Percentiles rank a stretch among this genome's conserved stretches.
These are phyloP conservation scores for Phytopythium chamaehyphon DNA, from an alignment of 352 stramenopile genomes.

Conservation along the genomic window DNA sequence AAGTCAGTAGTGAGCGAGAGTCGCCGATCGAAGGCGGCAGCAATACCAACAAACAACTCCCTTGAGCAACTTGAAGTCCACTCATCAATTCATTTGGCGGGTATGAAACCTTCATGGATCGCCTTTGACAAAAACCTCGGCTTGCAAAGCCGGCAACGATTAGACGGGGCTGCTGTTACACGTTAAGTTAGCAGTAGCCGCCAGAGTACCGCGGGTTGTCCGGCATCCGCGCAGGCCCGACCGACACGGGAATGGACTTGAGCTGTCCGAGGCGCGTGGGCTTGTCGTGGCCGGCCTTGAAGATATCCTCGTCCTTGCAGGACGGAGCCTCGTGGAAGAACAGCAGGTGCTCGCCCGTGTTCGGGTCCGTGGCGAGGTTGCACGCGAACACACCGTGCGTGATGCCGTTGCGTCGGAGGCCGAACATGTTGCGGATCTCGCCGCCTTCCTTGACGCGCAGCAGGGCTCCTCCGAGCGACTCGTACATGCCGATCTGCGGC, in stretches of 20 bases:
- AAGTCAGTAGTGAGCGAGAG: not conserved
- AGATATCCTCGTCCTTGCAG: slow-evolving; percentile 29
- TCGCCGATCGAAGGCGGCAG: slow-evolving; percentile 1
- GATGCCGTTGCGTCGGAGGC: slow-evolving; percentile 53
- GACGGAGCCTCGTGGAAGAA: slow-evolving; percentile 49
- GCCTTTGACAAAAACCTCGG: too few species aligned
- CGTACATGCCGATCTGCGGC: slow-evolving; percentile 43
- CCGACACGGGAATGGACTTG: slow-evolving; percentile 37
- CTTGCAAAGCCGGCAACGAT: too few species aligned
- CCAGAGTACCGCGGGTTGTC: slow-evolving; percentile 49
- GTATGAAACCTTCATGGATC: too few species aligned
- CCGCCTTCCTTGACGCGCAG: slow-evolving; percentile 52
- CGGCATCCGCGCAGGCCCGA: slow-evolving; percentile 38
- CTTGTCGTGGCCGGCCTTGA: slow-evolving; percentile 20
- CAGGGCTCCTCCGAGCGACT: slow-evolving; percentile 31
- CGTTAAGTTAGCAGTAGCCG: slow-evolving; percentile 34
- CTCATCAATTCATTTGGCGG: too few species aligned
- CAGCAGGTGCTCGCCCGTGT: slow-evolving; percentile 32
- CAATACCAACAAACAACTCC: too few species aligned
- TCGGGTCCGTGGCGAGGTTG: slow-evolving; percentile 39
- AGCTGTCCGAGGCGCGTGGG: slow-evolving; percentile 28
- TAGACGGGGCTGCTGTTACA: too few species aligned
- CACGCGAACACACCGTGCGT: slow-evolving; percentile 47
- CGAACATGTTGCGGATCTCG: slow-evolving; percentile 43
- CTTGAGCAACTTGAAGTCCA: too few species aligned